A percentile compares a stretch with the other conserved stretches of the same genome.
These are phyloP conservation scores for Hyphopichia burtonii DNA, from an alignment of 1,139 yeast genomes.

Conservation along the genomic window DNA sequence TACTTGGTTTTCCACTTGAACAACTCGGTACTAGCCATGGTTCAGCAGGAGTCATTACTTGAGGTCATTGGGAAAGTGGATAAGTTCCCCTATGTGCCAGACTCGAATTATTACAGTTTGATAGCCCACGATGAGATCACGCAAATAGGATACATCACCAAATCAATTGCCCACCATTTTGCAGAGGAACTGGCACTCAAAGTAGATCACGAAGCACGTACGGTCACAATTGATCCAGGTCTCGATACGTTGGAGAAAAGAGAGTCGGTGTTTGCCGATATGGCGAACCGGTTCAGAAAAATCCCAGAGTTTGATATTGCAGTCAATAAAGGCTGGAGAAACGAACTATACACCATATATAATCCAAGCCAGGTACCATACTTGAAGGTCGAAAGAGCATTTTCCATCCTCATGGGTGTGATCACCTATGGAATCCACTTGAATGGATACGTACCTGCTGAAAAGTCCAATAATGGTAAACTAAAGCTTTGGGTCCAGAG, in stretches of 20 bases:
- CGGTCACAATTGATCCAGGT: slow-evolving; percentile 34
- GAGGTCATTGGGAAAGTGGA: slow-evolving; percentile 45
- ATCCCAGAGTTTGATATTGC: slow-evolving; percentile 39
- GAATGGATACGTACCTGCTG: slow-evolving; percentile 64
- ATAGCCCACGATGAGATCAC: slow-evolving; percentile 49
- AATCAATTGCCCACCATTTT: slow-evolving; percentile 43
- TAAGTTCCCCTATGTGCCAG: slow-evolving; percentile 38
- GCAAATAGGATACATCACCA: slow-evolving; percentile 53
- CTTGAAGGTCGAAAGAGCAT: slow-evolving; percentile 72
- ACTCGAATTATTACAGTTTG: slow-evolving; percentile 33
- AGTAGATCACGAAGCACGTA: slow-evolving; percentile 25
- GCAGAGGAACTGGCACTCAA: slow-evolving; percentile 25
- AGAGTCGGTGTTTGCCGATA: slow-evolving; percentile 37
- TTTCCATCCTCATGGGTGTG: slow-evolving; percentile 79
- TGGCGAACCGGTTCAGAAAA: slow-evolving; percentile 47
- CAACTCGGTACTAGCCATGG: neutral
- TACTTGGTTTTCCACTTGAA: too few relatives aligned
- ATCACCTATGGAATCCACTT: slow-evolving; percentile 89
- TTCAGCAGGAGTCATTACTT: slow-evolving; percentile 11
- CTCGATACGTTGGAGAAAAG: slow-evolving; percentile 50
- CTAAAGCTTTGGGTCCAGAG: slow-evolving; percentile 82
- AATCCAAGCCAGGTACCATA: slow-evolving; percentile 56
- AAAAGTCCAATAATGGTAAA: slow-evolving; percentile 34
- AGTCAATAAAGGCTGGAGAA: slow-evolving; percentile 73
- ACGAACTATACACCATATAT: slow-evolving; percentile 77